phyloP scores from a whole-genome alignment of 1,284 basidiomycete species.

The Cutaneotrichosporon dermatis region DNA sequence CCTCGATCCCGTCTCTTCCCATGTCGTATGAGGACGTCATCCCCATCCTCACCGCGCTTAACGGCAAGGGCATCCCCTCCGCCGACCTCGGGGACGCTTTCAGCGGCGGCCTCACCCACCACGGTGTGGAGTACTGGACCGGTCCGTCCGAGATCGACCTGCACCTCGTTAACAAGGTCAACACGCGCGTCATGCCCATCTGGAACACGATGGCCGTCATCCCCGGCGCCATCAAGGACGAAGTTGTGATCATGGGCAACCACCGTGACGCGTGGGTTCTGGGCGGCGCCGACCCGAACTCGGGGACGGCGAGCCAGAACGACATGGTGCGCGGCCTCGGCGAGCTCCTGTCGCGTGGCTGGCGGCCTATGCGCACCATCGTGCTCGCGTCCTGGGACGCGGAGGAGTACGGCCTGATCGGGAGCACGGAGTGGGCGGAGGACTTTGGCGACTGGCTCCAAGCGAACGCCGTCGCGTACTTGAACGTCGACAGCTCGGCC shows the following conservation, averaged over 20 bases:
- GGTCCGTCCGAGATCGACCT: constrained; percentile 52
- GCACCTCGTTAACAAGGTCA: constrained; percentile 56
- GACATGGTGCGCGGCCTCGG: constrained; percentile 83
- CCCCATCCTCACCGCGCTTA: constrained; percentile 49
- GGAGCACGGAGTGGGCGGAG: constrained; percentile 83
- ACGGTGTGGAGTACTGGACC: constrained; percentile 54
- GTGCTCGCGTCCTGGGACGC: constrained; percentile 90
- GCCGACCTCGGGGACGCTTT: constrained; percentile 48
- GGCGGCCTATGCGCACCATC: constrained; percentile 84
- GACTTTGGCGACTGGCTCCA: constrained; percentile 79
- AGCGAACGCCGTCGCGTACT: constrained; percentile 72
- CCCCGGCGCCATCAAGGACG: constrained; percentile 79
- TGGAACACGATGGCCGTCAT: constrained; percentile 77
- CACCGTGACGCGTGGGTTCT: constrained; percentile 73
- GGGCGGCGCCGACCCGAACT: constrained; percentile 78
- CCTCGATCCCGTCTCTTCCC: constrained; percentile 69
- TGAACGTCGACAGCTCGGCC: constrained; percentile 72
- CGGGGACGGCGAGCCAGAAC: constrained; percentile 78
- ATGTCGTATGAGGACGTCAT: constrained; percentile 54
- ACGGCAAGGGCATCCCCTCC: constrained; percentile 42
- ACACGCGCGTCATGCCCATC: constrained; percentile 62
- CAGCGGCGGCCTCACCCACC: constrained; percentile 50
- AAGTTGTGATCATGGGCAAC: constrained; percentile 78
- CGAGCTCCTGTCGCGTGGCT: constrained; percentile 64
- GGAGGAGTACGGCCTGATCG: constrained; percentile 86